Percentiles rank a stretch among this genome's conserved stretches.
phyloP scores from a whole-genome alignment of 2,329 filamentous ascomycete species.

The Verticillium albo-atrum region DNA sequence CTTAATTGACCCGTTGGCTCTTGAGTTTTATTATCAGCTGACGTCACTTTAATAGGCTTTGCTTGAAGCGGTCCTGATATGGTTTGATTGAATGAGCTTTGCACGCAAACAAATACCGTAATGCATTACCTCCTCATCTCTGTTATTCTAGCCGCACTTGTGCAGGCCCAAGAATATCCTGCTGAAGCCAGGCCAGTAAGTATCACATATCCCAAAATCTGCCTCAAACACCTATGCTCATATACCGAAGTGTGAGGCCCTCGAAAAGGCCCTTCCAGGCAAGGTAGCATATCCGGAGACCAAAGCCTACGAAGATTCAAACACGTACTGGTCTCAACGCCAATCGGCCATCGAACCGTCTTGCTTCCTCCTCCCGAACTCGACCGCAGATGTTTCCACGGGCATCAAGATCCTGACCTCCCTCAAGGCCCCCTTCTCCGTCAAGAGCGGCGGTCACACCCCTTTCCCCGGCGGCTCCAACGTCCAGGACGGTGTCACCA shows the following conservation, averaged over 20 bases:
- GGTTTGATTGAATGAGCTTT: too few species aligned
- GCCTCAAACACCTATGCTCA: too few species aligned
- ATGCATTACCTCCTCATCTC: too few species aligned
- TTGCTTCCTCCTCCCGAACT: neutral
- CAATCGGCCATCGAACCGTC: neutral
- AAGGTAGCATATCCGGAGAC: neutral
- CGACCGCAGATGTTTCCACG: neutral
- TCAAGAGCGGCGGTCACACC: conserved; percentile 9
- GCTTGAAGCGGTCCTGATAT: too few species aligned
- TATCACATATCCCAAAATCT: neutral
- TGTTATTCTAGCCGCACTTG: neutral
- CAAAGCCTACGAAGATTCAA: neutral
- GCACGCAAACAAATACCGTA: too few species aligned
- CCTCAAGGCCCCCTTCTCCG: conserved; percentile 5
- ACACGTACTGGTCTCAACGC: neutral
- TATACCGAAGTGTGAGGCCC: neutral
- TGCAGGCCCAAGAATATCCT: neutral
- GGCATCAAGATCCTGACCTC: neutral
- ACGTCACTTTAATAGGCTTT: too few species aligned
- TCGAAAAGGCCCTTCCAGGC: neutral
- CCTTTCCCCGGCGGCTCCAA: conserved; percentile 36
- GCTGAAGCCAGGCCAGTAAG: neutral
- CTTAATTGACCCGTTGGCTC: too few species aligned
- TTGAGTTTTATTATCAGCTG: too few species aligned
- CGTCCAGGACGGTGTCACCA: conserved; percentile 19